Evolutionary conservation across 345 rosid genomes (phyloP).

Genomic region (Heritiera littoralis): DNA sequence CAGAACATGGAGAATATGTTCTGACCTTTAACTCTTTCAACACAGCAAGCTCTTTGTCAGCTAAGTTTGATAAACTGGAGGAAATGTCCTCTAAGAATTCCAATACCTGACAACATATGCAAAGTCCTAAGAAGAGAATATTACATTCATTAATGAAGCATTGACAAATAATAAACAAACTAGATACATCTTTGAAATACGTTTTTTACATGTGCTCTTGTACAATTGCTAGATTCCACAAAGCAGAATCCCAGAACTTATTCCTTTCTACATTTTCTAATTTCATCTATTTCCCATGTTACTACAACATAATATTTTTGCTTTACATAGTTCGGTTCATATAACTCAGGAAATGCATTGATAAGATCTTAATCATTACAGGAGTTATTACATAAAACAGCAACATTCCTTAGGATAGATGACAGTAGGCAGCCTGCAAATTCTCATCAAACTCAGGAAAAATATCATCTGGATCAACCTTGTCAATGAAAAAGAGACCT

Average conservation of each 20-base stretch:
- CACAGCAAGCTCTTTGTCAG: slow-evolving; percentile 61
- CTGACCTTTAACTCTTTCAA: slow-evolving; percentile 85
- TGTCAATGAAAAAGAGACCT: not conserved
- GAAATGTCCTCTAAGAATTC: slow-evolving; percentile 91
- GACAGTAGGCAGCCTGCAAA: not conserved
- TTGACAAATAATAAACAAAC: not conserved
- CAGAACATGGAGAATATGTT: slow-evolving; percentile 22
- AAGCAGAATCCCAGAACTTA: not conserved
- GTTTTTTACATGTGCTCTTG: not conserved
- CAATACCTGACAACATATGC: slow-evolving; percentile 56
- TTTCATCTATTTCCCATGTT: not conserved
- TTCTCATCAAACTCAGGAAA: not conserved
- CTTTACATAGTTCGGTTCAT: not conserved
- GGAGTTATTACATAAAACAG: not conserved
- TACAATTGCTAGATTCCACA: not conserved
- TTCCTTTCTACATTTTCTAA: not conserved
- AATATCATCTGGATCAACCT: not conserved
- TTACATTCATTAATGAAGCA: slow-evolving; percentile 1
- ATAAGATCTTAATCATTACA: not conserved
- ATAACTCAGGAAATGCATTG: not conserved
- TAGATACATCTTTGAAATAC: not conserved
- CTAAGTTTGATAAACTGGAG: slow-evolving; percentile 70
- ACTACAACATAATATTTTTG: slow-evolving; percentile 7
- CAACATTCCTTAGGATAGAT: not conserved
- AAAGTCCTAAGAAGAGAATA: slow-evolving; percentile 2